Evolutionary conservation across 2,329 filamentous ascomycete species (phyloP), one percentile per base, ranked within the genome.

Genomic region (Aspergillus tanneri): DNA sequence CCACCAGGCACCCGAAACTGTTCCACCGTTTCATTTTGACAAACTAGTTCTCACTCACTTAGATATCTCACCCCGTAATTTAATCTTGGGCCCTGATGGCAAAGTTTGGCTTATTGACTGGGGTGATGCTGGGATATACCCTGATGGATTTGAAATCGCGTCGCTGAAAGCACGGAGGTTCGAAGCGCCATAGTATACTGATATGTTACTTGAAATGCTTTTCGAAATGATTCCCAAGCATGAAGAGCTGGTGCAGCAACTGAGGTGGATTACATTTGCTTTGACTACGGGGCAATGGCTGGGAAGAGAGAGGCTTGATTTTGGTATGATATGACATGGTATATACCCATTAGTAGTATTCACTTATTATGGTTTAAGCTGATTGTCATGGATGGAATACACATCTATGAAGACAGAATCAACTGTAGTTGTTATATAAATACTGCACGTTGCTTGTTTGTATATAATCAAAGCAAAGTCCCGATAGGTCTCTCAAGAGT

Each of bases 91-190:
- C 14, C 9, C 28, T 35, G 28, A 54, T 44, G 44, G 47, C 22
- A 54, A 49, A 40, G 52, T 54, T 35, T 51, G 52, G 49, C 41
- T 57, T 41, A 49, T 57, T 45, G 52, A 54, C 41, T 54, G 54
- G 54, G 54, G 49, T 19, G 32, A 52, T 45, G 49, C 54, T 45
- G 53, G 50, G 45, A 51, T 49, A 51, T 56, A 51, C 45, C 50
- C 50, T 41, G 50, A 53, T 41, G 53, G 44, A 25, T 53, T 52
- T 43, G 53, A 56, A 38, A 37, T 49, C 47, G 53, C 50, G 19
- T 49, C 50, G 42, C 47, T 55, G 36, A 46, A 48, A 45, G 23
- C 37, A 40, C 49, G 53, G 43, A 50, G 47, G 43, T 53, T 40
- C 27, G 46, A 44, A 49, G 45, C 52, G 42, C 46, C 34, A 35